phyloP scores from a whole-genome alignment of 1,284 basidiomycete genomes.

The Puccinia hordei region DNA sequence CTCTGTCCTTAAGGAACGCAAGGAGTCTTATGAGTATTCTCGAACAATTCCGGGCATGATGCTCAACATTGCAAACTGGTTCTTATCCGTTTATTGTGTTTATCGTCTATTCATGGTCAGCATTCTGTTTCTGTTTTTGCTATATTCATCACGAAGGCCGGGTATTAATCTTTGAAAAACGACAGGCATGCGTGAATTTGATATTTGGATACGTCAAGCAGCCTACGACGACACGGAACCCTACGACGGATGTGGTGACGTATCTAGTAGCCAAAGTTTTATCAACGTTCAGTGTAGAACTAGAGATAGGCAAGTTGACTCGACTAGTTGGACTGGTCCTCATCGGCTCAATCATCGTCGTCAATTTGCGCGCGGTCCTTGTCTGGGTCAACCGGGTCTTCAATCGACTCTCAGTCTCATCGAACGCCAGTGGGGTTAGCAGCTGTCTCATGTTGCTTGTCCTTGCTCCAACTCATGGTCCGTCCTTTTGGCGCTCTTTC shows the following conservation, averaged over 20 bases:
- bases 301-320: slow-evolving; percentile 60
- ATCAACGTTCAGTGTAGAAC: slow-evolving; percentile 57
- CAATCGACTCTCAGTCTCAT: slow-evolving; percentile 59
- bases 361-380: slow-evolving; percentile 60
- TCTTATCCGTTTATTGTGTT: slow-evolving; percentile 60
- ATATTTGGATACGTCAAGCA: slow-evolving; percentile 55
- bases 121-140: not conserved
- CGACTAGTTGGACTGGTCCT: slow-evolving; percentile 59
- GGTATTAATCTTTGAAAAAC: slow-evolving; percentile 30
- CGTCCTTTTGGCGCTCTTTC: not conserved
- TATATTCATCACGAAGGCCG: slow-evolving; percentile 15
- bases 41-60: slow-evolving; percentile 58
- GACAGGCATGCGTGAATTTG: slow-evolving; percentile 58
- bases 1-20: slow-evolving; percentile 56
- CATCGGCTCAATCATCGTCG: slow-evolving; percentile 60
- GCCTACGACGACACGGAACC: not conserved
- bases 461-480: slow-evolving; percentile 61
- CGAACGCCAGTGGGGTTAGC: slow-evolving; percentile 42
- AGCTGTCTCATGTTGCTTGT: slow-evolving; percentile 60
- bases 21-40: slow-evolving; percentile 58
- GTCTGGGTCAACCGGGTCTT: slow-evolving; percentile 60
- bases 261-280: slow-evolving; percentile 57
- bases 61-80: slow-evolving; percentile 58
- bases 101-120: slow-evolving; percentile 57
- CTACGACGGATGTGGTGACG: slow-evolving; percentile 55